Evolutionary conservation across 2,329 filamentous ascomycete species (phyloP).

Genomic region (Sarocladium brachiariae): DNA sequence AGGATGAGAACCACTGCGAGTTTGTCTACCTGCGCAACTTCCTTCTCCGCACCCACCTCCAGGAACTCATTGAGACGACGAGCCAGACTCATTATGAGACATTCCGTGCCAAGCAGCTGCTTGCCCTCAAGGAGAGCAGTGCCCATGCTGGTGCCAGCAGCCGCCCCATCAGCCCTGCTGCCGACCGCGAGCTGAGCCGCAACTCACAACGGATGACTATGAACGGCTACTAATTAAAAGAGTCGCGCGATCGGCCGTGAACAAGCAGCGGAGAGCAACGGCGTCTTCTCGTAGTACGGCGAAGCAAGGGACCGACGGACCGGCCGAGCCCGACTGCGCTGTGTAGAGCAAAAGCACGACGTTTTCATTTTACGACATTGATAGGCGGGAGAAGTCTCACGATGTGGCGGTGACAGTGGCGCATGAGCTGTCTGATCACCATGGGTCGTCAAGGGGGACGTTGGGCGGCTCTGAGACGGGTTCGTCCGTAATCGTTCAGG

Average conservation of each 20-base stretch:
- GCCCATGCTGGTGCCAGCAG: slow-evolving; percentile 67
- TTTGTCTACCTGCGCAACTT: slow-evolving; percentile 98
- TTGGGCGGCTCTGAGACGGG: neutral
- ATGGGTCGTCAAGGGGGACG: neutral
- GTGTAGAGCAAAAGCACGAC: slow-evolving; percentile 19
- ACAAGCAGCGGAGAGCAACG: slow-evolving; percentile 21
- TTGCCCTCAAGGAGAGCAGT: slow-evolving; percentile 97
- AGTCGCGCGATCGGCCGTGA: neutral
- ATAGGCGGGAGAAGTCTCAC: neutral
- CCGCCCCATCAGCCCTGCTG: slow-evolving; percentile 91
- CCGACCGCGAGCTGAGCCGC: slow-evolving; percentile 92
- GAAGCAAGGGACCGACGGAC: neutral
- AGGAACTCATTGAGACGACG: slow-evolving; percentile 98
- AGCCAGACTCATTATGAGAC: slow-evolving; percentile 99
- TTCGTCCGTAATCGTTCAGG: neutral
- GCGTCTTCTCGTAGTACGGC: slow-evolving; percentile 24
- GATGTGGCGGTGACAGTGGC: neutral
- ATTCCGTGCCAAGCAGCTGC: slow-evolving; percentile 97
- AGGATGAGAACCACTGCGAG: slow-evolving; percentile 99
- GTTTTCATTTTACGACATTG: slow-evolving; percentile 1
- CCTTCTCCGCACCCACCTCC: slow-evolving; percentile 93
- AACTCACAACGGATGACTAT: slow-evolving; percentile 96
- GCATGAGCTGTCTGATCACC: neutral
- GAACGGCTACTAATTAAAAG: slow-evolving; percentile 81
- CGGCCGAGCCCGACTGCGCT: slow-evolving; percentile 14